phyloP scores from a whole-genome alignment of 2,329 filamentous ascomycete genomes.

The Pseudogymnoascus sp. region DNA sequence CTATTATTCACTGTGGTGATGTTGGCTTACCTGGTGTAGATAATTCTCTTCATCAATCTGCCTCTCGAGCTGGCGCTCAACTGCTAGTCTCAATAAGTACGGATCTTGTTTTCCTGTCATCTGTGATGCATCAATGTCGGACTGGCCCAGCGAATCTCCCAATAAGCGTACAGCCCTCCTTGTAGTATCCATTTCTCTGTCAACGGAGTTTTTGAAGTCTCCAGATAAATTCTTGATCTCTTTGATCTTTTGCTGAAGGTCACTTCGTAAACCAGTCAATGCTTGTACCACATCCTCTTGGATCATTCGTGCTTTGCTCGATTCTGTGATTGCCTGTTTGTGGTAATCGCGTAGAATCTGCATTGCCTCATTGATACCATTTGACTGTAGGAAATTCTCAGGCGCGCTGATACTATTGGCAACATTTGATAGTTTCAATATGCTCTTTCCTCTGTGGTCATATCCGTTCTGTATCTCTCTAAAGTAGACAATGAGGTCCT shows the following conservation, averaged over 20 bases:
- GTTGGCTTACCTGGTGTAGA: constrained; percentile 54
- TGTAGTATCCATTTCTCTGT: constrained; percentile 86
- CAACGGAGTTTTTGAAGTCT: constrained; percentile 94
- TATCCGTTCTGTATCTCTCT: constrained; percentile 85
- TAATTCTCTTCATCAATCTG: constrained; percentile 98
- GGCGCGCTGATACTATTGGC: constrained; percentile 74
- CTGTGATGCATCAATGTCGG: constrained; percentile 66
- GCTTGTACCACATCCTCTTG: constrained; percentile 87
- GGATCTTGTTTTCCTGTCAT: constrained; percentile 85
- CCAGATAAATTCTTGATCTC: constrained; percentile 91
- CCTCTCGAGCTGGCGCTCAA: constrained; percentile 83
- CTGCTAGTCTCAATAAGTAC: constrained; percentile 74
- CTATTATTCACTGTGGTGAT: background rate
- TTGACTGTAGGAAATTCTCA: constrained; percentile 65
- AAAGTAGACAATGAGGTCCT: constrained; percentile 90
- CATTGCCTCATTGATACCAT: constrained; percentile 81
- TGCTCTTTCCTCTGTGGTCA: constrained; percentile 72
- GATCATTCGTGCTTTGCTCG: constrained; percentile 82
- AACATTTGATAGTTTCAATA: constrained; percentile 74
- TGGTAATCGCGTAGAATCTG: constrained; percentile 76
- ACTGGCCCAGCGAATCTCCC: constrained; percentile 72
- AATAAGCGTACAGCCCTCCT: constrained; percentile 69
- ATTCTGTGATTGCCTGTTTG: constrained; percentile 68
- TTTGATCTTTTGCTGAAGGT: constrained; percentile 93
- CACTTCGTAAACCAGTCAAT: constrained; percentile 74